A percentile compares a stretch with the other conserved stretches of the same genome.
Evolutionary conservation across 495 filamentous ascomycete species (phyloP).

Genomic region (Schizothecium vesticola): DNA sequence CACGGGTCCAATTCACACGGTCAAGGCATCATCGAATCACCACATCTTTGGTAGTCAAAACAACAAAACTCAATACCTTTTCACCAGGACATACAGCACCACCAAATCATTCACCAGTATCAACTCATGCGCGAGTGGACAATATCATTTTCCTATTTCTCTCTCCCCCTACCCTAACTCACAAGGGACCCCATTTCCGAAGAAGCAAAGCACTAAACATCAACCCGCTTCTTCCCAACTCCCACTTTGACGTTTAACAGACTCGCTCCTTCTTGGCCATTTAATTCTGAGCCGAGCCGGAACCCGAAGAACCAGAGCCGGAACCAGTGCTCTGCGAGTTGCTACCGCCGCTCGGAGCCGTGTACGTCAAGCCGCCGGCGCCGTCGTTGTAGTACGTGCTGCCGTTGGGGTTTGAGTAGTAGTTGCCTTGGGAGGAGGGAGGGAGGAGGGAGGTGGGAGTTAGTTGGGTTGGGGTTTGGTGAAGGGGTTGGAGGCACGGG

Average conservation of each 20-base stretch:
- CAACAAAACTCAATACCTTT: neutral
- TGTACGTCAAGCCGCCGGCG: slow-evolving; percentile 38
- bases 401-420: slow-evolving; percentile 54
- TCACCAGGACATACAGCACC: no score
- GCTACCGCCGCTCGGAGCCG: slow-evolving; percentile 30
- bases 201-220: no score
- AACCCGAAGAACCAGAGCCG: no score
- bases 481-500: neutral
- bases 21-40: neutral
- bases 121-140: neutral
- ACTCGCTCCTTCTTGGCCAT: no score
- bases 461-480: neutral
- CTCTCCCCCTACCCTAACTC: neutral
- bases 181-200: no score
- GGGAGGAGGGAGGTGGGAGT: no score
- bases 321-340: no score
- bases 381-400: slow-evolving; percentile 45
- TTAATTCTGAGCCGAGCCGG: no score
- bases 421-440: slow-evolving; percentile 47
- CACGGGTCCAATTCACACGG: neutral
- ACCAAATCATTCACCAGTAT: no score
- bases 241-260: no score
- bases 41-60: no score
- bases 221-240: no score
- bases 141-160: neutral